phyloP scores from a whole-genome alignment of 306 rosid genomes.

The Sphenostylis stenocarpa region DNA sequence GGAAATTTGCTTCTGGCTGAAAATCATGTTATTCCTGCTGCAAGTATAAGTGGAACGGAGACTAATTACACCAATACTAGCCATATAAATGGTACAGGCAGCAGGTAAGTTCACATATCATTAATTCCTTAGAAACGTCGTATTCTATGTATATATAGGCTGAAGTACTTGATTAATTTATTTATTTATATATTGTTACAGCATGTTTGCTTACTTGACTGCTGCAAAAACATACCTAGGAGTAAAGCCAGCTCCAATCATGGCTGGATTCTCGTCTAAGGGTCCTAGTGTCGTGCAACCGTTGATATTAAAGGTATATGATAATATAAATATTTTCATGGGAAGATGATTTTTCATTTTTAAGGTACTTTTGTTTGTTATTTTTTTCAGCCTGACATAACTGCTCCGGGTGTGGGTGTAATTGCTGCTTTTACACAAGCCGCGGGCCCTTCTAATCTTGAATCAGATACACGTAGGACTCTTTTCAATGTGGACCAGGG shows the following conservation, averaged over 20 bases:
- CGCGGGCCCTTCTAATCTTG: not conserved
- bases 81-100: no score
- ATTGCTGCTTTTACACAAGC: slow-evolving; percentile 48
- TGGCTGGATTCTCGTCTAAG: slow-evolving; percentile 67
- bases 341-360: no score
- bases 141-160: no score
- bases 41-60: not conserved
- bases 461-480: slow-evolving; percentile 28
- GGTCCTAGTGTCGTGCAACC: slow-evolving; percentile 52
- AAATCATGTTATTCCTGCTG: slow-evolving; percentile 41
- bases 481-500: slow-evolving; percentile 2
- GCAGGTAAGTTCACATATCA: not conserved
- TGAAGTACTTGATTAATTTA: no score
- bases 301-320: slow-evolving; percentile 57
- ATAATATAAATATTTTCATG: not conserved
- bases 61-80: no score
- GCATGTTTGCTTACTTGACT: slow-evolving; percentile 40
- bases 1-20: slow-evolving; percentile 43
- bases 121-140: not conserved
- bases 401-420: slow-evolving; percentile 52
- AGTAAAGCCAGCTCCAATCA: slow-evolving; percentile 47
- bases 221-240: slow-evolving; percentile 36
- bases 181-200: not conserved
- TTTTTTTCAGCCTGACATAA: not conserved
- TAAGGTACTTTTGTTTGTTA: not conserved